Evolutionary conservation across 2,329 filamentous ascomycete species (phyloP), one percentile per base, ranked within the genome.

Genomic region (Apiospora rasikravindrae): DNA sequence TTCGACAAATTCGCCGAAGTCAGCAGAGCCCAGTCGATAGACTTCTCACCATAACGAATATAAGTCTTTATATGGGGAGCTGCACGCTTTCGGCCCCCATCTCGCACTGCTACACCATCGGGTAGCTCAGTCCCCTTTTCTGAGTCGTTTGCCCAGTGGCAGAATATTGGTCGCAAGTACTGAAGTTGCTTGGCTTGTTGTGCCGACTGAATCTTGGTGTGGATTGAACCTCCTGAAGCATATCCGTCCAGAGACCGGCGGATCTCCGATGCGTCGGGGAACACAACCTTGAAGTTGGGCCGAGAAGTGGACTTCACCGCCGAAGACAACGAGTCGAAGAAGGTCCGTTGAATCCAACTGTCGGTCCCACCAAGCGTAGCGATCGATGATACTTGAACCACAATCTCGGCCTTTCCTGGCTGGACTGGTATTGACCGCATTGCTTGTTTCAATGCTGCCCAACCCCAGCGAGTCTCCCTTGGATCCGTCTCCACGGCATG

Each of bases 41-140:
- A 81, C 24, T 83, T 78, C n/a, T 80, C 75, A 29, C 61, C 70
- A 75, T 87, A 95, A 5, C 93, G 89, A 64, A 95, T 90, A 77
- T 96, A 98, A 0, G 94, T 97, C 81, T 98, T 98, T 79, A 97
- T 93, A 76, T 98, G 95, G 0, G 95, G 95, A 0, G 94, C 94
- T 24, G 94, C 94, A 42, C 90, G 86, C 67, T 89, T 85, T 70
- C 93, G 86, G 1, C 91, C 90, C 11, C 89, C 88, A 73, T 92
- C 86, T 7, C 78, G 78, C 69, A 1, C 57, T 37, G 0, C 72
- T 71, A 19, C 75, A 73, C 22, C 77, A 73, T 6, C 73, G 69
- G 73, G 26, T 26, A 37, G 22, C 26, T 47, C 29, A 3, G 64
- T 16, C 84, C 86, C 16, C 76, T 69, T 0, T 78, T 73, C 13